Conservation (phyloP, 768 basidiomycete species). For the Floccularia luteovirens region DNA sequence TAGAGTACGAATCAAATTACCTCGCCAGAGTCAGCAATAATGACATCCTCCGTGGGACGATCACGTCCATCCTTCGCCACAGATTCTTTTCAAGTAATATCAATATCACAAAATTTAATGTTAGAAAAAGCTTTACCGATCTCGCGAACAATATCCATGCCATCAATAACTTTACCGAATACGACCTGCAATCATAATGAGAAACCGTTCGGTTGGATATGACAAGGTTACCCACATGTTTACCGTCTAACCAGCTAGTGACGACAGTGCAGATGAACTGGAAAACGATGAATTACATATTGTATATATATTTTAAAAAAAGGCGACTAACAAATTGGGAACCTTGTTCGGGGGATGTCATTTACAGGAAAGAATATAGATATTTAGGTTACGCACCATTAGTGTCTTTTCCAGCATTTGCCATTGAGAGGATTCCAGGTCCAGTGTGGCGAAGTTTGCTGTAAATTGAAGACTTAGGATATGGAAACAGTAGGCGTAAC, state of each 20-base stretch:
- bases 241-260: constrained; percentile 88
- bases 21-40: constrained; percentile 86
- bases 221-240: constrained; percentile 49
- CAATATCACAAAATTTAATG: not conserved
- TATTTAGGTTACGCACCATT: constrained; percentile 50
- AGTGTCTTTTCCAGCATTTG: constrained; percentile 88
- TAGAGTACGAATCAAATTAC: constrained; percentile 38
- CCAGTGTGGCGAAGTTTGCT: constrained; percentile 95
- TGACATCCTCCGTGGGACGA: constrained; percentile 68
- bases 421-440: constrained; percentile 88
- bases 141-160: constrained; percentile 75
- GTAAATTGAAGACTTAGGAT: constrained; percentile 6
- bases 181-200: constrained; percentile 57
- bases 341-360: constrained; percentile 36
- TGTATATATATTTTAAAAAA: not conserved
- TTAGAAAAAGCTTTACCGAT: constrained; percentile 48
- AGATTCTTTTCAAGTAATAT: constrained; percentile 43
- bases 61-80: constrained; percentile 65
- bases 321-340: constrained; percentile 76
- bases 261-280: constrained; percentile 90
- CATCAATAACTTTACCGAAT: constrained; percentile 87
- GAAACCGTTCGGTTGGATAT: not conserved
- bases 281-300: constrained; percentile 1
- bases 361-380: constrained; percentile 5
- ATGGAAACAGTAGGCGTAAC: not conserved